Evolutionary conservation across 345 rosid species (phyloP).

Genomic region (Hibiscus syriacus): DNA sequence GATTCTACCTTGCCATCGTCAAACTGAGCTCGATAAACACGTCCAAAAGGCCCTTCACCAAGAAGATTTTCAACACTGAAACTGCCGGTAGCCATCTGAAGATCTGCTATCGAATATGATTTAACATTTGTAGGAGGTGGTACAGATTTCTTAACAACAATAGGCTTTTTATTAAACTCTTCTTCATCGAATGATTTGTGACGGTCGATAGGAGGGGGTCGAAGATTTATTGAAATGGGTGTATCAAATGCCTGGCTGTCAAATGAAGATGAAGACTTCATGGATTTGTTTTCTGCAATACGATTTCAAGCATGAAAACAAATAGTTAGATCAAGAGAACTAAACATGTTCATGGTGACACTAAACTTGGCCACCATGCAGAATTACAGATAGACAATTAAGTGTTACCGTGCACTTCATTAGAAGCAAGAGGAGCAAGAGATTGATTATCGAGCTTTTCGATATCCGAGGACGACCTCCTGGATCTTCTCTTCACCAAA

Average conservation of each 20-base stretch:
- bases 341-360: neutral
- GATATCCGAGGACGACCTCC: slow-evolving; percentile 49
- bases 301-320: neutral
- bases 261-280: slow-evolving; percentile 45
- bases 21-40: slow-evolving; percentile 92
- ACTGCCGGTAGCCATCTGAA: slow-evolving; percentile 91
- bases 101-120: slow-evolving; percentile 75
- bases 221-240: slow-evolving; percentile 60
- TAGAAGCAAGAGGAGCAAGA: slow-evolving; percentile 58
- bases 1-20: slow-evolving; percentile 67
- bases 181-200: slow-evolving; percentile 81
- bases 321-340: neutral
- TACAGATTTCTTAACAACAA: slow-evolving; percentile 56
- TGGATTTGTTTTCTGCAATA: slow-evolving; percentile 55
- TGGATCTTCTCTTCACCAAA: slow-evolving; percentile 65
- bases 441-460: slow-evolving; percentile 80
- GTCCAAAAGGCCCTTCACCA: slow-evolving; percentile 94
- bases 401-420: slow-evolving; percentile 57
- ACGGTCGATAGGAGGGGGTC: slow-evolving; percentile 84
- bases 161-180: slow-evolving; percentile 51
- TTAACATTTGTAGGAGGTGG: slow-evolving; percentile 54
- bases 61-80: slow-evolving; percentile 77
- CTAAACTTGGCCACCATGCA: neutral
- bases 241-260: slow-evolving; percentile 56
- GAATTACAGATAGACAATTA: neutral